These are phyloP conservation scores for Mycena indigotica DNA, from an alignment of 768 basidiomycete genomes.

Conservation along the genomic window DNA sequence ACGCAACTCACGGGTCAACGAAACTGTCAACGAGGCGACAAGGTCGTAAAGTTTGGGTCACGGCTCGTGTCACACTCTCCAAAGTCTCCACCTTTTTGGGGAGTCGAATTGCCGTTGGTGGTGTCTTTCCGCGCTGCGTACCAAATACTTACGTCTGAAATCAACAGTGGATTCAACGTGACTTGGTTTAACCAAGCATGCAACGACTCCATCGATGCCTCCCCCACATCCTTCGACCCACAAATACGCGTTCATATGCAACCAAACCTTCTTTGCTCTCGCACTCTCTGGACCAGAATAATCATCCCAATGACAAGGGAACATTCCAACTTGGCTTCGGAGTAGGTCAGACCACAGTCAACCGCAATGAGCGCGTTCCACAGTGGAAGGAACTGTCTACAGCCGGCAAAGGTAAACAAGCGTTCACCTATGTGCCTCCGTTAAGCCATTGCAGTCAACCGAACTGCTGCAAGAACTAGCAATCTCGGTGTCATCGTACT, in stretches of 20 bases:
- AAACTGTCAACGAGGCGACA: too few species aligned
- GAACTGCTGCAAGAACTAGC: constrained; percentile 51
- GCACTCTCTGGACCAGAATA: constrained; percentile 62
- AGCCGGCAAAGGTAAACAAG: constrained; percentile 68
- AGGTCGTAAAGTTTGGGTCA: too few species aligned
- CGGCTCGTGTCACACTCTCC: too few species aligned
- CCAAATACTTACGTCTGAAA: too few species aligned
- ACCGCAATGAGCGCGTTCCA: constrained; percentile 56
- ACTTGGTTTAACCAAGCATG: too few species aligned
- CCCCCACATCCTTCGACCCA: not conserved
- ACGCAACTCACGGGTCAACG: too few species aligned
- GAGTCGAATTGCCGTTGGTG: too few species aligned
- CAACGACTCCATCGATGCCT: not conserved
- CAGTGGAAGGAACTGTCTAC: constrained; percentile 82
- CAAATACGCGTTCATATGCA: not conserved
- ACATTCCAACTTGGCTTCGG: constrained; percentile 81
- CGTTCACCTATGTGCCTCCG: not conserved
- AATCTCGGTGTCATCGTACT: constrained; percentile 63
- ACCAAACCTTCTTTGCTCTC: constrained; percentile 48
- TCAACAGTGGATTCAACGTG: too few species aligned
- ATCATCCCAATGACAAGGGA: constrained; percentile 59
- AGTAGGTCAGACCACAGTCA: constrained; percentile 56
- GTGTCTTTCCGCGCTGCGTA: too few species aligned
- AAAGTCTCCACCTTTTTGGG: too few species aligned
- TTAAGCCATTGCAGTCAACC: constrained; percentile 39